Conservation (phyloP, 495 filamentous ascomycete species). For the Neurospora hispaniola region DNA sequence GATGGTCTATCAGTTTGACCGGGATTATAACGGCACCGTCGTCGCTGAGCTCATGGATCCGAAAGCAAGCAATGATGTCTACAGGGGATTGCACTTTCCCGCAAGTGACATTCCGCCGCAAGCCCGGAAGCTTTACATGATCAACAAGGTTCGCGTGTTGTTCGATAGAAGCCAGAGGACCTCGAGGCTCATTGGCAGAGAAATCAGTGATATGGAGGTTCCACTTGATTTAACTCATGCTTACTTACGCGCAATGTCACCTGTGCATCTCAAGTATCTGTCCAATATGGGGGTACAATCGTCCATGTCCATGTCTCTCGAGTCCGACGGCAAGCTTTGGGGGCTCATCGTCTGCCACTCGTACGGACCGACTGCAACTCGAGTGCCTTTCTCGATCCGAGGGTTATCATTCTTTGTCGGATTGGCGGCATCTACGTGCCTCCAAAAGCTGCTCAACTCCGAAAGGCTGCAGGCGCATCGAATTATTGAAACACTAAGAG, state of each 20-base stretch:
- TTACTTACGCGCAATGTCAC: slow-evolving; percentile 72
- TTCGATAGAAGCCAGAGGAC: slow-evolving; percentile 59
- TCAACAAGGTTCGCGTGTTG: slow-evolving; percentile 60
- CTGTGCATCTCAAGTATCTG: slow-evolving; percentile 71
- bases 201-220: slow-evolving; percentile 52
- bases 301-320: slow-evolving; percentile 85
- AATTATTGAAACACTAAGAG: slow-evolving; percentile 56
- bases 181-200: slow-evolving; percentile 64
- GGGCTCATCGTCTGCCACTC: slow-evolving; percentile 72
- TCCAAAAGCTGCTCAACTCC: slow-evolving; percentile 69
- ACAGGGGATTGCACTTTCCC: slow-evolving; percentile 16
- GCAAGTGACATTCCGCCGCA: slow-evolving; percentile 16
- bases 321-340: slow-evolving; percentile 64
- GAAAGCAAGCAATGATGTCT: slow-evolving; percentile 12
- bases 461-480: slow-evolving; percentile 61
- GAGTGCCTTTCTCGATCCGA: slow-evolving; percentile 69
- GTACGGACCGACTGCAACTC: slow-evolving; percentile 59
- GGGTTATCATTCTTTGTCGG: slow-evolving; percentile 75
- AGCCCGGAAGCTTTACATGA: slow-evolving; percentile 46
- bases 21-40: slow-evolving; percentile 16
- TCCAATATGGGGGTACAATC: slow-evolving; percentile 69
- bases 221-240: slow-evolving; percentile 69
- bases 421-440: slow-evolving; percentile 65
- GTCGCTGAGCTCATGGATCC: slow-evolving; percentile 19
- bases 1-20: slow-evolving; percentile 18